These are phyloP conservation scores for Emericellopsis cladophorae DNA, from an alignment of 2,329 filamentous ascomycete genomes.

Conservation along the genomic window DNA sequence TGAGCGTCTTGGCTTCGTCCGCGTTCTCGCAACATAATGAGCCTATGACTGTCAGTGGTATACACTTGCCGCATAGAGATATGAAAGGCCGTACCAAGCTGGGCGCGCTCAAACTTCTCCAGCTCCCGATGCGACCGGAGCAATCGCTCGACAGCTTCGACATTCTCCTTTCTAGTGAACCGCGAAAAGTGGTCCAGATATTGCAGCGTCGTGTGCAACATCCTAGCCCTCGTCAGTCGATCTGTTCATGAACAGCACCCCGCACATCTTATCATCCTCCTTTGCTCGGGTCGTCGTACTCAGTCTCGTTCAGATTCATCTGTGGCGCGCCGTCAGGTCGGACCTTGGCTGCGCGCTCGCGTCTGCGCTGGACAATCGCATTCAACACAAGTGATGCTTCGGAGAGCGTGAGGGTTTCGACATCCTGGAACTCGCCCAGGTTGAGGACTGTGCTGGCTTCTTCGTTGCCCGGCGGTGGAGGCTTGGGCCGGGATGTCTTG, in stretches of 20 bases:
- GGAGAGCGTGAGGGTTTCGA: constrained; percentile 82
- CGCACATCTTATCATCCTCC: background rate
- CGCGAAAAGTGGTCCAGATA: constrained; percentile 92
- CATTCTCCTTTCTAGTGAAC: constrained; percentile 90
- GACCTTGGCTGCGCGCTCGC: constrained; percentile 35
- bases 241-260: background rate
- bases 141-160: constrained; percentile 84
- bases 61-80: background rate
- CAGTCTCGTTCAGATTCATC: constrained; percentile 74
- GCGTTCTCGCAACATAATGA: constrained; percentile 85
- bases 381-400: constrained; percentile 89
- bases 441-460: constrained; percentile 71
- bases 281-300: constrained; percentile 37
- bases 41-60: constrained; percentile 35
- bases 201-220: constrained; percentile 76
- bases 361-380: constrained; percentile 71
- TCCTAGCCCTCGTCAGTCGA: constrained; percentile 29
- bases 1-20: constrained; percentile 92
- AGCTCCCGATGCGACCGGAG: constrained; percentile 69
- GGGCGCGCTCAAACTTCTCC: constrained; percentile 85
- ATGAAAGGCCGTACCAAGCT: constrained; percentile 54
- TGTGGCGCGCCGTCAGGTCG: no score
- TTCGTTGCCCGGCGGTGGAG: constrained; percentile 64
- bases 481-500: constrained; percentile 52
- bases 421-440: constrained; percentile 87